Conservation (phyloP, 139 green algal species). For the Coccomyxa sp. region DNA sequence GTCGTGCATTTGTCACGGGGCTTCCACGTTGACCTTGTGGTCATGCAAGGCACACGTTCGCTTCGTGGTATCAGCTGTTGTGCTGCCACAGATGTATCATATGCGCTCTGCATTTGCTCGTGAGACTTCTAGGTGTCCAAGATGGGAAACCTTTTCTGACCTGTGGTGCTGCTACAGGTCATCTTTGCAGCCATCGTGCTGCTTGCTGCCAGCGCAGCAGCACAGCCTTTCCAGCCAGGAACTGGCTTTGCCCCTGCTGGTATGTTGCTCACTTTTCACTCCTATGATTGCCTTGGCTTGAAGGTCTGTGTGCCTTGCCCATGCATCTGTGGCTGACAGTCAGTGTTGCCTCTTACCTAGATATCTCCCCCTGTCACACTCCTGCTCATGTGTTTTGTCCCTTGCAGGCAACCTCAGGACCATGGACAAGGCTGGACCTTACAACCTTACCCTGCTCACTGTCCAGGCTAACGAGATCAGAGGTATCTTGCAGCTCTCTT, state of each 20-base stretch:
- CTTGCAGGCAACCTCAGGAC: constrained; percentile 18
- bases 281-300: no score
- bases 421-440: constrained; percentile 15
- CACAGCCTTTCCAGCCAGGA: not conserved
- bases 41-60: no score
- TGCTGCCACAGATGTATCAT: no score
- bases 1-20: no score
- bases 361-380: not conserved
- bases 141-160: no score
- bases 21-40: no score
- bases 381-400: not conserved
- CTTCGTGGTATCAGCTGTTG: no score
- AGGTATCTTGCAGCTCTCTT: not conserved
- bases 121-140: no score
- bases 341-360: not conserved
- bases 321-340: not conserved
- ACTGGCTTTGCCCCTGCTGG: not conserved
- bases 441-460: constrained; percentile 16
- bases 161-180: no score
- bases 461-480: constrained; percentile 19
- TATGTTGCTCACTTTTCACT: not conserved
- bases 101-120: no score
- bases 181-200: no score
- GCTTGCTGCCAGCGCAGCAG: not conserved
- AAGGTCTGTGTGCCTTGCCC: not conserved